A percentile compares a stretch with the other conserved stretches of the same genome.
phyloP scores from a whole-genome alignment of 2,329 filamentous ascomycete species.

The Phialemonium atrogriseum region DNA sequence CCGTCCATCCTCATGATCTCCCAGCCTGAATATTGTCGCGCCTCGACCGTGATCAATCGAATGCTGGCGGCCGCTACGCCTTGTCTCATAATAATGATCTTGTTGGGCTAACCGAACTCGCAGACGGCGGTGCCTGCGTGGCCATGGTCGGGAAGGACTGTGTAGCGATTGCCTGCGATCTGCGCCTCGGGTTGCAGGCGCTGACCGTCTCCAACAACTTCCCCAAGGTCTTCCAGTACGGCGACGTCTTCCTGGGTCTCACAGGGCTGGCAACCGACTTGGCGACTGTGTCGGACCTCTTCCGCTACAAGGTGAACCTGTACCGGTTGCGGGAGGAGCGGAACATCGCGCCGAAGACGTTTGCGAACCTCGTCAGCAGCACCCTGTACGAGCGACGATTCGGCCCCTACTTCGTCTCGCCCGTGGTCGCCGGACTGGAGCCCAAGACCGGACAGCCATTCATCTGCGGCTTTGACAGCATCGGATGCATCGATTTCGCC shows the following conservation, averaged over 20 bases:
- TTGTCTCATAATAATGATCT: constrained; percentile 1
- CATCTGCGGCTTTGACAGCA: constrained; percentile 98
- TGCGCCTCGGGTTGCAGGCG: constrained; percentile 91
- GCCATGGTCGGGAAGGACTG: constrained; percentile 99
- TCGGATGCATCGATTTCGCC: constrained; percentile 98
- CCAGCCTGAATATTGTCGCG: constrained; percentile 4
- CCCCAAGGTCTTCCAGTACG: constrained; percentile 98
- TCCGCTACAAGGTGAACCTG: constrained; percentile 99
- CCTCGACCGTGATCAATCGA: too few species aligned
- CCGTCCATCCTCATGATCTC: constrained; percentile 6
- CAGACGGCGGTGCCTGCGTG: constrained; percentile 85
- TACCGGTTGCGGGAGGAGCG: constrained; percentile 98
- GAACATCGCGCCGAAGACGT: constrained; percentile 85
- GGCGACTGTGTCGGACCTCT: constrained; percentile 86
- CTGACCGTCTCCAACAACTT: constrained; percentile 99
- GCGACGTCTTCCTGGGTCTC: constrained; percentile 88
- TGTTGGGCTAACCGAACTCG: too few species aligned
- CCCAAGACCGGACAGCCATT: constrained; percentile 91
- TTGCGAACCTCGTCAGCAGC: constrained; percentile 90
- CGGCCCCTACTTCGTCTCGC: constrained; percentile 92
- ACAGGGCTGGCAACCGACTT: constrained; percentile 97
- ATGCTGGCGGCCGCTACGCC: too few species aligned
- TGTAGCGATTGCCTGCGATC: constrained; percentile 97
- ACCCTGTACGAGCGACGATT: constrained; percentile 93
- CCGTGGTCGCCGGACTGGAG: constrained; percentile 91